These are phyloP conservation scores for Kodamaea neixiangensis DNA, from an alignment of 805 yeast species.

Conservation along the genomic window DNA sequence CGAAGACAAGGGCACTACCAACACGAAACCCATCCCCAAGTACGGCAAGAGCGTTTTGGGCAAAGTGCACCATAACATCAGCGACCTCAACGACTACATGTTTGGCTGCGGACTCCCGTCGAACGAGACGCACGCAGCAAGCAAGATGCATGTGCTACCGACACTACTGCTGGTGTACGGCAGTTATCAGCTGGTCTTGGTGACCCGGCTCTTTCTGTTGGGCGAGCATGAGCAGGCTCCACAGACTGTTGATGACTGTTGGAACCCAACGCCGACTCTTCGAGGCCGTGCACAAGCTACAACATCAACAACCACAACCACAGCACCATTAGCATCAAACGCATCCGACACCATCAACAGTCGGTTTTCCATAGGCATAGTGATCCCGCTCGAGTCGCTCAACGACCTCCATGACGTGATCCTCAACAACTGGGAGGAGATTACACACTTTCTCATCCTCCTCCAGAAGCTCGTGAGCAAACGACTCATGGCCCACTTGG, in stretches of 20 bases:
- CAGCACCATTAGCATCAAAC: not conserved
- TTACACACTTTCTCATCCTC: constrained; percentile 39
- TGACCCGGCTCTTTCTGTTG: constrained; percentile 49
- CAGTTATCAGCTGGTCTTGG: constrained; percentile 36
- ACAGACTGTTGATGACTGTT: constrained; percentile 19
- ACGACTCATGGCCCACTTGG: constrained; percentile 33
- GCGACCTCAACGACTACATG: constrained; percentile 53
- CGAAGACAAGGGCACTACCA: constrained; percentile 17
- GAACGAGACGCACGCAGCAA: constrained; percentile 43
- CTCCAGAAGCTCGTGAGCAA: constrained; percentile 42
- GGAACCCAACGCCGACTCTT: constrained; percentile 48
- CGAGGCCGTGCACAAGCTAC: constrained; percentile 17
- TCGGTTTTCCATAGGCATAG: constrained; percentile 50
- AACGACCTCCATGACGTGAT: constrained; percentile 40
- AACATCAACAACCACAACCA: not conserved
- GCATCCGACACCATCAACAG: constrained; percentile 22
- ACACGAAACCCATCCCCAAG: constrained; percentile 1
- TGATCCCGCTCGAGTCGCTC: constrained; percentile 46
- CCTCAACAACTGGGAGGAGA: constrained; percentile 51
- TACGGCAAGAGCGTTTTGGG: constrained; percentile 17
- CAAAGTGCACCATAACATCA: constrained; percentile 37
- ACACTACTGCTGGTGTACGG: constrained; percentile 37
- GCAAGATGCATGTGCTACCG: constrained; percentile 52
- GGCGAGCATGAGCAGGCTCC: constrained; percentile 3
- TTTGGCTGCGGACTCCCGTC: constrained; percentile 59